Base-by-base conservation (phyloP, 805 yeast species). In the Saccharomycodes ludwigii region DNA sequence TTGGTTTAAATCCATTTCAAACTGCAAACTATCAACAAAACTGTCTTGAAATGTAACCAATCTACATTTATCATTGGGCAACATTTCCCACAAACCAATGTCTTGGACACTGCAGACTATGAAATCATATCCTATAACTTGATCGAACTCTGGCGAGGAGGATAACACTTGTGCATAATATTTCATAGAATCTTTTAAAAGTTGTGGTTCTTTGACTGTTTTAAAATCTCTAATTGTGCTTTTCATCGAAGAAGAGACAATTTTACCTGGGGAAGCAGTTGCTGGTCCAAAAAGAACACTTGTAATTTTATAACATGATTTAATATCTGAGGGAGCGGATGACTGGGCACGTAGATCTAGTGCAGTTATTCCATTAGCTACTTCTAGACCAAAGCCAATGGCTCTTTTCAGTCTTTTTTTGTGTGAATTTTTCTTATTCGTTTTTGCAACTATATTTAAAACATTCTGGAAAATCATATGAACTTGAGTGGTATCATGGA, bases 211-310 rank as follows among this genome's bases (percentile, higher is more conserved):
- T n/a, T 18, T 27, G 27, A 30, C 20, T 11, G 27, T 32, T 5
- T 34, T 25, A 24, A 34, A 34, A n/a, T 34, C 31, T 30, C 37
- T 22, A 4, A 34, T 13, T 7, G 31, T 18, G 16, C 27, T n/a
- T 13, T 30, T 34, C 10, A 26, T 26, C 4, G 14, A 21, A 6
- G 27, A 24, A 18, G 18, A 27, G 2, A 34, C 34, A 15, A 30
- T 30, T 15, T 34, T 34, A n/a, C 34, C 34, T 11, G 30, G 15
- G 9, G 30, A 30, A 6, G 37, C 22, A n/a, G 37, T 34, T 2
- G 28, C 14, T 5, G 31, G 31, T 6, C 37, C 37, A 10, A 34
- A 13, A n/a, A 24, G 32, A 6, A 22, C 22, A 32, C 16, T 26
- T 27, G 9, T 29, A 14, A 8, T 14, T 9, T 20, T 34, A 24